These are phyloP conservation scores for Fusarium sp. DNA, from an alignment of 2,329 filamentous ascomycete genomes.

Conservation along the genomic window DNA sequence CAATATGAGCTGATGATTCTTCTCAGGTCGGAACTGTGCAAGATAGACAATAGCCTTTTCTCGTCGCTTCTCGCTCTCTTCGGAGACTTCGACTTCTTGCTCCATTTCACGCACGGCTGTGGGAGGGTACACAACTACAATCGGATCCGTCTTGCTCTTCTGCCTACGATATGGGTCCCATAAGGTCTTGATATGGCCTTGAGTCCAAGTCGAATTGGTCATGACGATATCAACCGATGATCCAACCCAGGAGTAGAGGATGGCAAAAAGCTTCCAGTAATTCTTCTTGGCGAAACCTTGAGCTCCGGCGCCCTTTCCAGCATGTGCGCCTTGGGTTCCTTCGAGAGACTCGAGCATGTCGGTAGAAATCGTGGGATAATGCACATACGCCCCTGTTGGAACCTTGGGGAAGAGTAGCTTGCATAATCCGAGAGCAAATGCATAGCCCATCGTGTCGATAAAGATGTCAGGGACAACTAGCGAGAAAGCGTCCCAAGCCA, in stretches of 20 bases:
- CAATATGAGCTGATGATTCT: slow-evolving; percentile 91
- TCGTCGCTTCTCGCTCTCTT: slow-evolving; percentile 75
- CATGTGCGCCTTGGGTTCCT: slow-evolving; percentile 81
- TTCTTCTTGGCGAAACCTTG: slow-evolving; percentile 78
- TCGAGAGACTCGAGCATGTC: slow-evolving; percentile 93
- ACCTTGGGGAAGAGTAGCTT: slow-evolving; percentile 84
- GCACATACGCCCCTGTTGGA: slow-evolving; percentile 92
- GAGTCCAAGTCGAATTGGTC: slow-evolving; percentile 98
- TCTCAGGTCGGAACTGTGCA: slow-evolving; percentile 96
- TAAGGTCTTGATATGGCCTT: slow-evolving; percentile 81
- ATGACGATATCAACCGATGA: slow-evolving; percentile 91
- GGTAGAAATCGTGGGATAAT: slow-evolving; percentile 98
- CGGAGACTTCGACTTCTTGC: slow-evolving; percentile 77
- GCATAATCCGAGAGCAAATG: slow-evolving; percentile 86
- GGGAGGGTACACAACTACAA: slow-evolving; percentile 88
- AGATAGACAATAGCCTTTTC: slow-evolving; percentile 88
- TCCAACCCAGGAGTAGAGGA: slow-evolving; percentile 85
- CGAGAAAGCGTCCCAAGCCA: slow-evolving; percentile 94
- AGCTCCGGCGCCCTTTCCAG: slow-evolving; percentile 80
- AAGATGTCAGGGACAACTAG: slow-evolving; percentile 93
- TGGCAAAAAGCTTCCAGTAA: slow-evolving; percentile 91
- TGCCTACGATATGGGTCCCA: slow-evolving; percentile 75
- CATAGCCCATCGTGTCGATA: slow-evolving; percentile 98
- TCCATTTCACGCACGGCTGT: slow-evolving; percentile 90
- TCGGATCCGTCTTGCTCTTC: slow-evolving; percentile 64